Percentiles rank a stretch among this genome's conserved stretches.
Conservation (phyloP, 2,329 filamentous ascomycete species). For the Coleophoma crateriformis region DNA sequence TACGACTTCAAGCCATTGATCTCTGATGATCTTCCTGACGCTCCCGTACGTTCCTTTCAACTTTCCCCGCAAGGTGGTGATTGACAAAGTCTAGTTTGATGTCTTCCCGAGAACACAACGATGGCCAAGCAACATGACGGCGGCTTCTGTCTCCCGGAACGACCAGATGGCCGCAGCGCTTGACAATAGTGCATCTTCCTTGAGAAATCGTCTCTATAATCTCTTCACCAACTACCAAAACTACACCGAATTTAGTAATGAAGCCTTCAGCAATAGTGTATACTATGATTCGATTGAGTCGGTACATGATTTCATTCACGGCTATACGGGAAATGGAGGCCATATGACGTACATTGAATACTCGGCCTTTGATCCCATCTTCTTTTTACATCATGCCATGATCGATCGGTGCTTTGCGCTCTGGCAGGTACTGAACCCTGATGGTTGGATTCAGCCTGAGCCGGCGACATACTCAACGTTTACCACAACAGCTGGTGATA, state of each 20-base stretch:
- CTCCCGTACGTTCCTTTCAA: slow-evolving; percentile 42
- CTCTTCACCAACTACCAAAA: slow-evolving; percentile 63
- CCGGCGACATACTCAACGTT: slow-evolving; percentile 27
- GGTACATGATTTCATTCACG: slow-evolving; percentile 59
- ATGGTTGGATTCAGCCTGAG: slow-evolving; percentile 26
- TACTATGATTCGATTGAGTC: slow-evolving; percentile 60
- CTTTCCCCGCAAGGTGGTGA: background rate
- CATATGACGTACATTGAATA: slow-evolving; percentile 37
- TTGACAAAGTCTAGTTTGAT: slow-evolving; percentile 41
- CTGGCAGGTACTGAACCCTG: slow-evolving; percentile 39
- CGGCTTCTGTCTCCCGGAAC: slow-evolving; percentile 52
- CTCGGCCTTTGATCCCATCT: slow-evolving; percentile 40
- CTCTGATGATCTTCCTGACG: slow-evolving; percentile 47
- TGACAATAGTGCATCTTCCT: slow-evolving; percentile 44
- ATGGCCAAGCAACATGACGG: slow-evolving; percentile 35
- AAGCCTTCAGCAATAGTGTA: slow-evolving; percentile 44
- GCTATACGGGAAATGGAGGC: slow-evolving; percentile 50
- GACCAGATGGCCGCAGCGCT: slow-evolving; percentile 46
- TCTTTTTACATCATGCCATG: slow-evolving; percentile 49
- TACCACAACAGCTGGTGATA: slow-evolving; percentile 13
- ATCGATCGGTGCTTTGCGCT: slow-evolving; percentile 54
- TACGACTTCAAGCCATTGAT: slow-evolving; percentile 40
- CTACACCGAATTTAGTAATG: slow-evolving; percentile 65
- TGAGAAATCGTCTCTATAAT: slow-evolving; percentile 60
- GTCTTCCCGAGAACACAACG: slow-evolving; percentile 56